Conservation (phyloP, 345 rosid species). For the Bruguiera sexangula region DNA sequence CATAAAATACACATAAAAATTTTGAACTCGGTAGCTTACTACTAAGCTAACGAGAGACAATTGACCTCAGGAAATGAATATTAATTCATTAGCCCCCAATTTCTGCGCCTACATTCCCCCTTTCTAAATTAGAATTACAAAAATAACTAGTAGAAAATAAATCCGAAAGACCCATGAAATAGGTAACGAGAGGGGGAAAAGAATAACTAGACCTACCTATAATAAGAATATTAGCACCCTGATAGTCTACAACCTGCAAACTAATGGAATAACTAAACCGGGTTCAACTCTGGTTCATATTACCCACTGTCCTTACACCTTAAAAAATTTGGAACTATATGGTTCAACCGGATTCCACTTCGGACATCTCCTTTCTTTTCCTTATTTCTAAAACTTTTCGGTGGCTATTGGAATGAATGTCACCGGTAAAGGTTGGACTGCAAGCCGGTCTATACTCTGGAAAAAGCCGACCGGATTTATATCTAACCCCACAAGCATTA, state of each 20-base stretch:
- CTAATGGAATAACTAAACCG: conserved; percentile 5
- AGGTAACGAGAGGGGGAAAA: not conserved
- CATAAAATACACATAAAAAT: not conserved
- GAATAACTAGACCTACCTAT: not conserved
- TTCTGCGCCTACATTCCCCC: not conserved
- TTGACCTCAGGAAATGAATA: not conserved
- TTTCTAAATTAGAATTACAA: not conserved
- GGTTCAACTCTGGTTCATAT: conserved; percentile 2
- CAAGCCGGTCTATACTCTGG: conserved; percentile 66
- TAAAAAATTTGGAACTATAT: conserved; percentile 32
- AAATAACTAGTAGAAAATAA: not conserved
- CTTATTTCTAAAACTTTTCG: conserved; percentile 55
- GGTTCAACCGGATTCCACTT: conserved; percentile 22
- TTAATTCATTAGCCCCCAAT: not conserved
- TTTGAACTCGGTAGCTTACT: not conserved
- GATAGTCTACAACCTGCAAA: conserved; percentile 8
- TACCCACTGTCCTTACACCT: conserved; percentile 13
- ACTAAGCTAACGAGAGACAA: not conserved
- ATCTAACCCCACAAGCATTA: conserved; percentile 62
- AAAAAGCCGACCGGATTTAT: conserved; percentile 55
- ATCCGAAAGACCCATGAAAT: not conserved
- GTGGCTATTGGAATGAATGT: conserved; percentile 51
- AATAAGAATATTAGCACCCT: not conserved
- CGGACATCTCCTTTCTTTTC: conserved; percentile 32
- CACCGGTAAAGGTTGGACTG: conserved; percentile 50